Evolutionary conservation across 2,329 filamentous ascomycete genomes (phyloP).

Genomic region (Nigrospora sphaerica): DNA sequence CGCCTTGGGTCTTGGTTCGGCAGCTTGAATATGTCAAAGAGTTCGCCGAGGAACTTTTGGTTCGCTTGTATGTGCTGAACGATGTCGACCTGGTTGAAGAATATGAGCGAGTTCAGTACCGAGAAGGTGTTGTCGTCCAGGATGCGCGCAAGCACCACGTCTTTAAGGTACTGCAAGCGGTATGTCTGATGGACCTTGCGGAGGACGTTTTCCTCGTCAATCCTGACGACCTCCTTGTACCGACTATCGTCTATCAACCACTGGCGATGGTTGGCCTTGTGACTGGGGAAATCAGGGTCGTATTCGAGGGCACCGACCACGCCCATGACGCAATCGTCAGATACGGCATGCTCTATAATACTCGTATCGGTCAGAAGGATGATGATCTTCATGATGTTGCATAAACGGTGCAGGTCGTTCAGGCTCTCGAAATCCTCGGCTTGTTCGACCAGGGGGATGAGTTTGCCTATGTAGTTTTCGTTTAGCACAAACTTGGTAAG

Average conservation of each 20-base stretch:
- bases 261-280: constrained; percentile 94
- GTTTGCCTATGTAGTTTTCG: constrained; percentile 80
- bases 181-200: constrained; percentile 96
- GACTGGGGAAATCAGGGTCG: constrained; percentile 93
- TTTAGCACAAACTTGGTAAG: constrained; percentile 79
- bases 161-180: constrained; percentile 91
- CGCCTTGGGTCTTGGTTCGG: constrained; percentile 58
- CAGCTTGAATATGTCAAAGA: constrained; percentile 78
- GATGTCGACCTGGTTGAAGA: constrained; percentile 98
- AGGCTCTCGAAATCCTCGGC: constrained; percentile 90
- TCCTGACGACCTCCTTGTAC: constrained; percentile 93
- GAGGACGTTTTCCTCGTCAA: constrained; percentile 73
- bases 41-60: constrained; percentile 66
- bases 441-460: constrained; percentile 78
- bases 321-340: constrained; percentile 80
- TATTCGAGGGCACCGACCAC: constrained; percentile 96
- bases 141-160: constrained; percentile 94
- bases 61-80: constrained; percentile 90
- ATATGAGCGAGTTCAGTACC: constrained; percentile 94
- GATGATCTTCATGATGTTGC: constrained; percentile 96
- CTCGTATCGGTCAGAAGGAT: constrained; percentile 90
- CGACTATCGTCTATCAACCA: constrained; percentile 84
- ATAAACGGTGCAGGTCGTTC: constrained; percentile 79
- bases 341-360: constrained; percentile 91
- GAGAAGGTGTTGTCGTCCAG: constrained; percentile 97